These are phyloP conservation scores for Phlebiopsis flavidoalba DNA, from an alignment of 768 basidiomycete genomes.

Conservation along the genomic window DNA sequence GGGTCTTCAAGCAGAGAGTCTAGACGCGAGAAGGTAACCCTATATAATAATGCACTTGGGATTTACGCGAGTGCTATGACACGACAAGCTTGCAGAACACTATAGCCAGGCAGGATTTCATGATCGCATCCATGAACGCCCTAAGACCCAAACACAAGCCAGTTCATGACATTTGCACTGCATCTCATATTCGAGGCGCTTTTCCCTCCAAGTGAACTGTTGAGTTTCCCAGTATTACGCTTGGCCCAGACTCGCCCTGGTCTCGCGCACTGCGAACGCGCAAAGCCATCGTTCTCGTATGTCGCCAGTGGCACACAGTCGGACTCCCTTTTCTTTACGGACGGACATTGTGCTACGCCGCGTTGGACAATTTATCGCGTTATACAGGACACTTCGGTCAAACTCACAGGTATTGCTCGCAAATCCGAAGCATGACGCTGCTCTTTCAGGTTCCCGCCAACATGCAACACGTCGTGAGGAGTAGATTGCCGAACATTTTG, in stretches of 20 bases:
- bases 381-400: not conserved
- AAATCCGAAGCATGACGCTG: not conserved
- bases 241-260: not conserved
- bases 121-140: not conserved
- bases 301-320: not conserved
- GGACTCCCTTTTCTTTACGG: conserved; percentile 1
- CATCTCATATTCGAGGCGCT: not conserved
- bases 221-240: too few relatives aligned
- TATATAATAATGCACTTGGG: too few relatives aligned
- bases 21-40: too few relatives aligned
- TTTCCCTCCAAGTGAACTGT: not conserved
- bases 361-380: not conserved
- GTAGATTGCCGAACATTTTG: not conserved
- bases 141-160: not conserved
- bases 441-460: not conserved
- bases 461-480: not conserved
- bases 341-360: conserved; percentile 4
- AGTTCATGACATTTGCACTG: not conserved
- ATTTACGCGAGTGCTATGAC: too few relatives aligned
- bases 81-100: not conserved
- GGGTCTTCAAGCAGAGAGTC: too few relatives aligned
- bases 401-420: not conserved
- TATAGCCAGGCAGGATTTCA: not conserved
- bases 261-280: not conserved
- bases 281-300: not conserved